A percentile compares a stretch with the other conserved stretches of the same genome.
These are phyloP conservation scores for Ganoderma multipileum DNA, from an alignment of 1,284 basidiomycete species.

Conservation along the genomic window DNA sequence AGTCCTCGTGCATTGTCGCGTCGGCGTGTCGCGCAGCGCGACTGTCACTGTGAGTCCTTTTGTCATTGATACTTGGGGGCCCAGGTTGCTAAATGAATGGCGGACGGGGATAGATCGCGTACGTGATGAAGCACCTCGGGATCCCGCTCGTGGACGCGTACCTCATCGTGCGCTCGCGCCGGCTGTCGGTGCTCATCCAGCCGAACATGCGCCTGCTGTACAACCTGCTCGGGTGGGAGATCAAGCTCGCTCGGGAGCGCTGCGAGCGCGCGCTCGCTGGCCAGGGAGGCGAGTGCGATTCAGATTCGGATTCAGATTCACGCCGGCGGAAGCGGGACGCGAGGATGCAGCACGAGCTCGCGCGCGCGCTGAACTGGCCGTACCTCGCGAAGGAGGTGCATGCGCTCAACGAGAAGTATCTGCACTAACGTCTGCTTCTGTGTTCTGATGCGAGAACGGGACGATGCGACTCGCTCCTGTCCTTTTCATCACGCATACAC, in stretches of 20 bases:
- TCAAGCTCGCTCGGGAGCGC: conserved; percentile 78
- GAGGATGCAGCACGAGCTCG: conserved; percentile 61
- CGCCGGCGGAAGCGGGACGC: conserved; percentile 37
- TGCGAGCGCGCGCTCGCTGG: conserved; percentile 43
- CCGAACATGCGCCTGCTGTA: conserved; percentile 94
- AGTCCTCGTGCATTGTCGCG: conserved; percentile 95
- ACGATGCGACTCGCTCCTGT: background rate
- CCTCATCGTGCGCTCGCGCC: conserved; percentile 84
- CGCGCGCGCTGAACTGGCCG: conserved; percentile 77
- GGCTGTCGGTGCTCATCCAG: conserved; percentile 89
- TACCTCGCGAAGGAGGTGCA: conserved; percentile 83
- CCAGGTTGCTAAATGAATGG: conserved; percentile 4
- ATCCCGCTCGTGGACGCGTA: conserved; percentile 93
- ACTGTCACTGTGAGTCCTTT: conserved; percentile 80
- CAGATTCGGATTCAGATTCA: no score
- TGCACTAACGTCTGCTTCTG: conserved; percentile 40
- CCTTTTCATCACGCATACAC: background rate
- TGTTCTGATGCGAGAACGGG: background rate
- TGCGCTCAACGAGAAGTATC: conserved; percentile 81
- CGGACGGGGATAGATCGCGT: conserved; percentile 74
- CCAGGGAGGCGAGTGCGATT: conserved; percentile 34
- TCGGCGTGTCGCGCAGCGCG: conserved; percentile 93
- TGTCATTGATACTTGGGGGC: conserved; percentile 8
- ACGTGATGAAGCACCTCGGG: conserved; percentile 94
- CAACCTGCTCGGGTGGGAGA: conserved; percentile 94